A percentile compares a stretch with the other conserved stretches of the same genome.
Evolutionary conservation across 192 early-diverging fungal species (phyloP).

Genomic region (Podochytrium sp.): DNA sequence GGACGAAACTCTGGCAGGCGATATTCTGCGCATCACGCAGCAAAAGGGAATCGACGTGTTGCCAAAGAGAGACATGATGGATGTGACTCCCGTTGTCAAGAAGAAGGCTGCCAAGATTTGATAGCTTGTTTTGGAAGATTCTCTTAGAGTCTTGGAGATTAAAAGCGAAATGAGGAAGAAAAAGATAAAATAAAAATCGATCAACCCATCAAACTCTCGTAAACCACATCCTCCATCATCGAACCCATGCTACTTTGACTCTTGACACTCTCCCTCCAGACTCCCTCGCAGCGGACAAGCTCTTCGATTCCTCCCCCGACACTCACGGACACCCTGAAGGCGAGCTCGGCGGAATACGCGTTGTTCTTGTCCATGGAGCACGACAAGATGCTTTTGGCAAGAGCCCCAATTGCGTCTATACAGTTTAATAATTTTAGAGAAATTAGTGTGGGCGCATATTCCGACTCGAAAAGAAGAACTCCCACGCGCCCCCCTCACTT

Average conservation of each 20-base stretch:
- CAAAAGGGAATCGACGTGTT: conserved; percentile 36
- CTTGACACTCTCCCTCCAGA: not conserved
- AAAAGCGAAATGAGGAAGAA: not conserved
- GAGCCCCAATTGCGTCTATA: not conserved
- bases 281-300: not conserved
- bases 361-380: not conserved
- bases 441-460: too few species aligned
- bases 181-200: not conserved
- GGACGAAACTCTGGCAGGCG: conserved; percentile 44
- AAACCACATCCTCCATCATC: not conserved
- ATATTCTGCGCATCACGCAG: conserved; percentile 30
- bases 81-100: not conserved
- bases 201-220: not conserved
- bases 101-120: conserved; percentile 16
- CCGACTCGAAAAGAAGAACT: too few species aligned
- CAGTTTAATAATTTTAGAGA: too few species aligned
- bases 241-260: not conserved
- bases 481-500: too few species aligned
- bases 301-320: not conserved
- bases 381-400: not conserved
- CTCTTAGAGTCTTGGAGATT: not conserved
- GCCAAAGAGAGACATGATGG: not conserved
- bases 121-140: not conserved
- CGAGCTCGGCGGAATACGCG: too few species aligned
- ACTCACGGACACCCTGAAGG: too few species aligned